Evolutionary conservation across 371 early-diverging fungal genomes (phyloP).

Genomic region (Lichtheimia corymbifera): DNA sequence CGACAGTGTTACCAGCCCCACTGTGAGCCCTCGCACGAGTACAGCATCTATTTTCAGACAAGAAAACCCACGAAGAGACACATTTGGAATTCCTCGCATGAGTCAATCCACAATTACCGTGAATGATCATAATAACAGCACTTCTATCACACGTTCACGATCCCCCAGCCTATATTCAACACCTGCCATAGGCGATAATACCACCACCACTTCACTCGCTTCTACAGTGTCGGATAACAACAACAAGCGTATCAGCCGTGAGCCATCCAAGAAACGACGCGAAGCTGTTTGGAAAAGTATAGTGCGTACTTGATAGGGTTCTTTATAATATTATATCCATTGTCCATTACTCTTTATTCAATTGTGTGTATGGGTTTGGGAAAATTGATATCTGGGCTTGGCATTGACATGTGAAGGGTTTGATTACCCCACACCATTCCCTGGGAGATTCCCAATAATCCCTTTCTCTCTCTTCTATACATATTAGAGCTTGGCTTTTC

Average conservation of each 20-base stretch:
- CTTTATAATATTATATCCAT: slow-evolving; percentile 30
- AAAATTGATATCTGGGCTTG: too few species aligned
- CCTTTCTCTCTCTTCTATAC: not conserved
- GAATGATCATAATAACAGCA: not conserved
- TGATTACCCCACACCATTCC: too few species aligned
- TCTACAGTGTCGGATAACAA: too few species aligned
- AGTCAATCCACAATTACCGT: slow-evolving; percentile 6
- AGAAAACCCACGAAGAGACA: not conserved
- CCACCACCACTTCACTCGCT: too few species aligned
- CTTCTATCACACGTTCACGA: not conserved
- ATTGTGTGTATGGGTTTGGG: too few species aligned
- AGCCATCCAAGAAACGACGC: slow-evolving; percentile 8
- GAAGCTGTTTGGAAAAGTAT: slow-evolving; percentile 24
- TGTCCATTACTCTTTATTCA: not conserved
- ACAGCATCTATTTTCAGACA: slow-evolving; percentile 1
- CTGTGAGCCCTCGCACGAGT: not conserved
- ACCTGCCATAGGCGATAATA: not conserved
- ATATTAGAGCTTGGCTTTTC: not conserved
- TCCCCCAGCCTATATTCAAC: slow-evolving; percentile 2
- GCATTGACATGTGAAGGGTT: too few species aligned
- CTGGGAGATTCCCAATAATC: not conserved
- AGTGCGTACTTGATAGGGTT: slow-evolving; percentile 7
- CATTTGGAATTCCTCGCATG: slow-evolving; percentile 4
- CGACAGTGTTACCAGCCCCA: not conserved
- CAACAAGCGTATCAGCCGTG: not conserved